Conservation (phyloP, 495 filamentous ascomycete species). For the Penicillium antarcticum region DNA sequence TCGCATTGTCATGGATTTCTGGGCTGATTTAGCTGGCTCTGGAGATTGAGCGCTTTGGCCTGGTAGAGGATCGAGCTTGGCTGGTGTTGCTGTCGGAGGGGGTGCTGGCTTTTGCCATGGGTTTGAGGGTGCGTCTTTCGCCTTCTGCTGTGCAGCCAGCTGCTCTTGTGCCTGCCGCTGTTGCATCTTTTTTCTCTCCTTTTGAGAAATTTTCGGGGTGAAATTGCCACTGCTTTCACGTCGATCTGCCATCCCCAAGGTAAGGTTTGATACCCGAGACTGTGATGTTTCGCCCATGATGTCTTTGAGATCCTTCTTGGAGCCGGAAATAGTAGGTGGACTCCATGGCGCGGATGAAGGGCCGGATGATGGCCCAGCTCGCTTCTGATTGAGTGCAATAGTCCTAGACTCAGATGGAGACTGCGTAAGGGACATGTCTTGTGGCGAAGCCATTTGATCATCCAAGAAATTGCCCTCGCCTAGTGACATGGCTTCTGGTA, state of each 20-base stretch:
- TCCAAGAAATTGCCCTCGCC: slow-evolving; percentile 30
- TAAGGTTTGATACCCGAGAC: slow-evolving; percentile 62
- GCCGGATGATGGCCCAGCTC: slow-evolving; percentile 9
- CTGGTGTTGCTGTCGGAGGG: slow-evolving; percentile 13
- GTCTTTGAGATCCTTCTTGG: slow-evolving; percentile 74
- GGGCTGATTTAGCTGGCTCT: slow-evolving; percentile 27
- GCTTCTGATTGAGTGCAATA: slow-evolving; percentile 20
- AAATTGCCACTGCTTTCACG: slow-evolving; percentile 31
- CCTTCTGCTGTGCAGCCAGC: slow-evolving; percentile 43
- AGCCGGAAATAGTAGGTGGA: slow-evolving; percentile 46
- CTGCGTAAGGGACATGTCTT: slow-evolving; percentile 14
- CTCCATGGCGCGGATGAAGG: slow-evolving; percentile 55
- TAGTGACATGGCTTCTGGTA: slow-evolving; percentile 28
- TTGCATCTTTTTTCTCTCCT: slow-evolving; percentile 81
- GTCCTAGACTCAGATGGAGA: slow-evolving; percentile 32
- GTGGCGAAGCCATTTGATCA: slow-evolving; percentile 31
- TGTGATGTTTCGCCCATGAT: slow-evolving; percentile 78
- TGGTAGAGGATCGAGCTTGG: slow-evolving; percentile 18
- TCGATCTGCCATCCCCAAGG: slow-evolving; percentile 60
- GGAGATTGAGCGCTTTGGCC: slow-evolving; percentile 17
- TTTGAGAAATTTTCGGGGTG: slow-evolving; percentile 71
- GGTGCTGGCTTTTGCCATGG: slow-evolving; percentile 67
- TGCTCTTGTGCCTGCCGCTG: slow-evolving; percentile 62
- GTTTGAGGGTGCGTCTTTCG: slow-evolving; percentile 47
- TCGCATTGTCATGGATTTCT: slow-evolving; percentile 56